A percentile compares a stretch with the other conserved stretches of the same genome.
phyloP scores from a whole-genome alignment of 2,329 filamentous ascomycete genomes.

The Graphilbum sp. region DNA sequence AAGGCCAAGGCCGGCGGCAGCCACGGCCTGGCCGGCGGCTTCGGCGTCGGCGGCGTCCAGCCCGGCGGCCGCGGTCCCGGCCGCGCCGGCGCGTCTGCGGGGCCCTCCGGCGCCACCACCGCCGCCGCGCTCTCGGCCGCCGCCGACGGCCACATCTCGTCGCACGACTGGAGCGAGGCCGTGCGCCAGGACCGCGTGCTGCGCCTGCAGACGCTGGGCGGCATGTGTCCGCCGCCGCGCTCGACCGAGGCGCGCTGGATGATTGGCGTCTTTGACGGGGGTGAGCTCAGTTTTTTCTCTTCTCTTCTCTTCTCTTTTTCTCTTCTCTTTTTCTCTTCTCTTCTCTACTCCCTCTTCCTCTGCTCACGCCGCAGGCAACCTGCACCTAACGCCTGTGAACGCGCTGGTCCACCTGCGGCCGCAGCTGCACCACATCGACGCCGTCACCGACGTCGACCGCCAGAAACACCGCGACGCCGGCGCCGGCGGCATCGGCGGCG shows the following conservation, averaged over 20 bases:
- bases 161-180: slow-evolving; percentile 48
- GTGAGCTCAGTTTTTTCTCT: slow-evolving; percentile 28
- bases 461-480: slow-evolving; percentile 10
- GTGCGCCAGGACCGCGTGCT: slow-evolving; percentile 56
- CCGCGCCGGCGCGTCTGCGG: slow-evolving; percentile 22
- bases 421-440: slow-evolving; percentile 86
- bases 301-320: no score
- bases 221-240: slow-evolving; percentile 36
- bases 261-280: slow-evolving; percentile 75
- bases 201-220: slow-evolving; percentile 69
- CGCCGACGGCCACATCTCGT: slow-evolving; percentile 8
- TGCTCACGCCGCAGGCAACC: slow-evolving; percentile 40
- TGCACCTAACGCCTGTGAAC: slow-evolving; percentile 73
- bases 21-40: slow-evolving; percentile 56
- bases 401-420: slow-evolving; percentile 80
- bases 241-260: slow-evolving; percentile 68
- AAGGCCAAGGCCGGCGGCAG: slow-evolving; percentile 45
- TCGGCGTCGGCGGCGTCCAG: slow-evolving; percentile 39
- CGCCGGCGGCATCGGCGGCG: slow-evolving; percentile 18
- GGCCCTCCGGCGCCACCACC: slow-evolving; percentile 22
- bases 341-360: background rate
- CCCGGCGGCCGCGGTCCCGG: slow-evolving; percentile 12
- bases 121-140: background rate
- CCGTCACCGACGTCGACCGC: slow-evolving; percentile 55
- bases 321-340: no score